phyloP scores from a whole-genome alignment of 805 yeast species.

The Scheffersomyces coipomensis region DNA sequence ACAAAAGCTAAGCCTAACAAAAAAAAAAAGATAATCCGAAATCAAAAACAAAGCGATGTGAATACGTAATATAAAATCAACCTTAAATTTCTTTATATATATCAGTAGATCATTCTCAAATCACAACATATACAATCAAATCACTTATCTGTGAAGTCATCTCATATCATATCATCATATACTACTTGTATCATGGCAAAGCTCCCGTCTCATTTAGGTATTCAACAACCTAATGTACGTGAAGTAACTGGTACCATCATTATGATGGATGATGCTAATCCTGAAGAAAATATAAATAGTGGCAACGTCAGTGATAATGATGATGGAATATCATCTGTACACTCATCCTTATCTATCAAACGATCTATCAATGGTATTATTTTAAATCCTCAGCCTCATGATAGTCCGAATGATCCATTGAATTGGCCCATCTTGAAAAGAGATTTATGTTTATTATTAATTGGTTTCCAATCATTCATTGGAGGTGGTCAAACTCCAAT shows the following conservation, averaged over 20 bases:
- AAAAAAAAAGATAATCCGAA: no score
- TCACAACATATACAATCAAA: no score
- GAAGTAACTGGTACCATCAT: slow-evolving; percentile 51
- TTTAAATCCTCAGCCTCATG: slow-evolving; percentile 61
- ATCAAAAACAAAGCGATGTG: no score
- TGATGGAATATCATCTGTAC: background rate
- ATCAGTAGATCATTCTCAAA: no score
- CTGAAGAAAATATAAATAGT: slow-evolving; percentile 11
- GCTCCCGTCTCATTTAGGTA: slow-evolving; percentile 24
- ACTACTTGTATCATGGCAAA: background rate
- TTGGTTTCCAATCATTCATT: slow-evolving; percentile 57
- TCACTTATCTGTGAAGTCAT: no score
- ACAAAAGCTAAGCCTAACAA: no score
- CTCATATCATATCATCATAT: background rate
- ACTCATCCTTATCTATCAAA: slow-evolving; percentile 29
- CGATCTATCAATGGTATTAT: slow-evolving; percentile 49
- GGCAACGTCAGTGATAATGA: no score
- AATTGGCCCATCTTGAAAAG: slow-evolving; percentile 65
- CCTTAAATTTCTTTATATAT: no score
- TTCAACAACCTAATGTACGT: slow-evolving; percentile 37
- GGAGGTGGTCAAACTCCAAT: slow-evolving; percentile 65
- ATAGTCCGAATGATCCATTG: slow-evolving; percentile 62
- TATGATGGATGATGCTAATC: slow-evolving; percentile 29
- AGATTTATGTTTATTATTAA: slow-evolving; percentile 49
- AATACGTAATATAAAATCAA: no score